These are phyloP conservation scores for Mucor irregularis DNA, from an alignment of 371 early-diverging fungal genomes.

Conservation along the genomic window DNA sequence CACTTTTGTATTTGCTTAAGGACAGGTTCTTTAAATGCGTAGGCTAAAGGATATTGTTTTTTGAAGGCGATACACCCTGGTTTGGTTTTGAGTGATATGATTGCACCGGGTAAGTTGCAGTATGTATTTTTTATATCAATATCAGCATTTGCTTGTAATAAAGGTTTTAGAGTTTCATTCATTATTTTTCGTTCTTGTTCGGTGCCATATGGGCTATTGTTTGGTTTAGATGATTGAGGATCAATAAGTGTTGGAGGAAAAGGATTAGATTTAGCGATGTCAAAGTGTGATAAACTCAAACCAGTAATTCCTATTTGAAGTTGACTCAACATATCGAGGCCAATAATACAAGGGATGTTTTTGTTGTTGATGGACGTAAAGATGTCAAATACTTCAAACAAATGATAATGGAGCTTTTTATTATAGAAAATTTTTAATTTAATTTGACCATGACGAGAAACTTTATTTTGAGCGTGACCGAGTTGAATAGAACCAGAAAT, in stretches of 20 bases:
- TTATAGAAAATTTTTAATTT: slow-evolving; percentile 3
- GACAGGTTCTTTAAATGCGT: background rate
- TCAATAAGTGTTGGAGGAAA: slow-evolving; percentile 1
- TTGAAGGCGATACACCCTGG: background rate
- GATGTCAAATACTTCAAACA: slow-evolving; percentile 10
- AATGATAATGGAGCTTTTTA: slow-evolving; percentile 4
- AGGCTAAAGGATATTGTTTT: background rate
- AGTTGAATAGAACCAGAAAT: background rate
- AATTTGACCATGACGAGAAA: background rate
- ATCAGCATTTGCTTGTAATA: background rate
- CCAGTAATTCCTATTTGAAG: background rate
- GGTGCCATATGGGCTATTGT: slow-evolving; percentile 1
- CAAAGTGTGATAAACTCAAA: background rate
- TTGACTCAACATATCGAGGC: slow-evolving; percentile 3
- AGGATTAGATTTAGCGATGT: background rate
- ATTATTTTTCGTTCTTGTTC: background rate
- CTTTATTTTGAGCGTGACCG: background rate
- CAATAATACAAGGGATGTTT: background rate
- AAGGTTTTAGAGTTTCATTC: background rate
- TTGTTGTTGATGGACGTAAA: background rate
- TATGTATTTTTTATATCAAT: slow-evolving; percentile 1
- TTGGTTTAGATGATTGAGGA: background rate
- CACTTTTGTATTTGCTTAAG: slow-evolving; percentile 1
- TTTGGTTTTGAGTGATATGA: background rate
- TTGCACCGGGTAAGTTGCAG: slow-evolving; percentile 9